phyloP scores from a whole-genome alignment of 495 filamentous ascomycete species.

The Hypoxylon cercidicola region DNA sequence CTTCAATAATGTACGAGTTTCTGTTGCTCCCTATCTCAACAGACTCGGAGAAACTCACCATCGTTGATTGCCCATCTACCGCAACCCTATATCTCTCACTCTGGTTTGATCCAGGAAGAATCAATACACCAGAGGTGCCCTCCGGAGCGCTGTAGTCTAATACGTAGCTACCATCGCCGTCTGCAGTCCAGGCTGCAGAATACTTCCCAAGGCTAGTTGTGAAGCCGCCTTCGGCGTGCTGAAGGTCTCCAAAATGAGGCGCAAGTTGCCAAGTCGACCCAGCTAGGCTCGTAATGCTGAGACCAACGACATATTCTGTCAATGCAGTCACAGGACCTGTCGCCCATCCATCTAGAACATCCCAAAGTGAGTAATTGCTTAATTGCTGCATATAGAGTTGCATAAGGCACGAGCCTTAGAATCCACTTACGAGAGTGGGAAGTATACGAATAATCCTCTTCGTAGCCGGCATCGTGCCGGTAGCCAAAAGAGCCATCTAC shows the following conservation, averaged over 20 bases:
- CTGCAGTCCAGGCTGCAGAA: constrained; percentile 19
- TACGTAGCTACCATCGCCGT: constrained; percentile 14
- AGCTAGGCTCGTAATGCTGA: constrained; percentile 60
- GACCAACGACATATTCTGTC: constrained; percentile 66
- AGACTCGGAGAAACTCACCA: background rate
- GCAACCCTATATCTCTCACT: constrained; percentile 8
- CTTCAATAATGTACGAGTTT: constrained; percentile 17
- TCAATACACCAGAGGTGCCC: constrained; percentile 26
- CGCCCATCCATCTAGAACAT: constrained; percentile 62
- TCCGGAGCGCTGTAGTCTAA: constrained; percentile 26
- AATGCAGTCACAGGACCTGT: constrained; percentile 68
- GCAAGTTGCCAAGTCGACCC: constrained; percentile 66
- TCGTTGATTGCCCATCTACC: constrained; percentile 22
- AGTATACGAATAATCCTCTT: constrained; percentile 62
- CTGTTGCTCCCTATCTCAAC: constrained; percentile 8
- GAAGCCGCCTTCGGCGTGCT: constrained; percentile 66
- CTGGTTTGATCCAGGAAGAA: constrained; percentile 20
- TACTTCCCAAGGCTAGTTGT: constrained; percentile 64
- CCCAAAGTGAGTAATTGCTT: constrained; percentile 9
- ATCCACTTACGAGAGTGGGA: constrained; percentile 59
- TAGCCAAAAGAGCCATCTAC: constrained; percentile 68
- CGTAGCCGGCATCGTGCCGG: constrained; percentile 62
- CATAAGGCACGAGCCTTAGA: constrained; percentile 31
- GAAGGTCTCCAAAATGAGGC: constrained; percentile 68
- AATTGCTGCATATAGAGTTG: background rate